These are phyloP conservation scores for Dendrobium chrysotoxum DNA, from an alignment of 106 monocot genomes.

Conservation along the genomic window DNA sequence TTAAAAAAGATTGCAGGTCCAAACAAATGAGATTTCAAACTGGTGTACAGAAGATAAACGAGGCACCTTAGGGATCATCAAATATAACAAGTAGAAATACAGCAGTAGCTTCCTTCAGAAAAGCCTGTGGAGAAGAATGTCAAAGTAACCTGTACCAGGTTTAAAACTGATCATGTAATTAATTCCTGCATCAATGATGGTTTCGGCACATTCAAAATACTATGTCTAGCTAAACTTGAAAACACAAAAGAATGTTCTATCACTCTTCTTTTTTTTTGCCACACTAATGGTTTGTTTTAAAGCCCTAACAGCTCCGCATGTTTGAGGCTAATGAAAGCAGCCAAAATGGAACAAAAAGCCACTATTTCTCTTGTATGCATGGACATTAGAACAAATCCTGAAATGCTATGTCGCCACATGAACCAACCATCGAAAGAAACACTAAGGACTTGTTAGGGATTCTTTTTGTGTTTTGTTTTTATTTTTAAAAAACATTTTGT, in stretches of 20 bases:
- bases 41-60: conserved; percentile 89
- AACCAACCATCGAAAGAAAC: too few species aligned
- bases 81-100: conserved; percentile 95
- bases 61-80: conserved; percentile 85
- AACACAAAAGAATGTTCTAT: neutral
- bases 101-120: conserved; percentile 80
- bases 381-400: too few species aligned
- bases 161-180: conserved; percentile 54
- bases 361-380: too few species aligned
- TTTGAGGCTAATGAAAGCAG: too few species aligned
- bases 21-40: conserved; percentile 93
- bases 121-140: conserved; percentile 87
- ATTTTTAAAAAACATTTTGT: too few species aligned
- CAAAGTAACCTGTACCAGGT: conserved; percentile 72
- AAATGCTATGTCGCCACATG: too few species aligned
- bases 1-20: conserved; percentile 64
- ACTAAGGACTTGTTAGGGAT: too few species aligned
- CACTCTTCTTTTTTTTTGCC: too few species aligned
- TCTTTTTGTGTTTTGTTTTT: too few species aligned
- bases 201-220: neutral
- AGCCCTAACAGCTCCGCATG: too few species aligned
- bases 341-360: too few species aligned
- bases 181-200: conserved; percentile 30
- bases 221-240: neutral
- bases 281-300: too few species aligned